These are phyloP conservation scores for Endocladia muricata DNA, from an alignment of 31 red algal genomes.

Conservation along the genomic window DNA sequence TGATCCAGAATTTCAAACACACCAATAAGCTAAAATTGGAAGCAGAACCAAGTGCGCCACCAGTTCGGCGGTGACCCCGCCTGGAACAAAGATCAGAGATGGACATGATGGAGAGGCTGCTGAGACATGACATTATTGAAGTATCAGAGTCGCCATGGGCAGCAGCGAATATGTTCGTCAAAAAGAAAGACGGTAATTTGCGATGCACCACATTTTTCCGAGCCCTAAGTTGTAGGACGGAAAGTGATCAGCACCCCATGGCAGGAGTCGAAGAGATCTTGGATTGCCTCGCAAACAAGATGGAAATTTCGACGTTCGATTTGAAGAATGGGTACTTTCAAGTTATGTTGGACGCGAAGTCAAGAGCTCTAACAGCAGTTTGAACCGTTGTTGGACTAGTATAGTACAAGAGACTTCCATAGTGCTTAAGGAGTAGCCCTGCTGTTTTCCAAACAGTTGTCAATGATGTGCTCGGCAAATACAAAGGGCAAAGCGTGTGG, in stretches of 20 bases:
- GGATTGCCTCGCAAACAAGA: too few species aligned
- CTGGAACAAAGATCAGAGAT: background rate
- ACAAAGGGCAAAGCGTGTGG: background rate
- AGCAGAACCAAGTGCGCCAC: background rate
- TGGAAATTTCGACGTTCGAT: background rate
- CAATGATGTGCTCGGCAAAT: constrained; percentile 11
- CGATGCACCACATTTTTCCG: background rate
- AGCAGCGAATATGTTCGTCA: background rate
- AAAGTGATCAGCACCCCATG: too few species aligned
- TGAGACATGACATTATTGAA: background rate
- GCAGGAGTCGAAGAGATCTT: too few species aligned
- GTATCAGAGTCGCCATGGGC: background rate
- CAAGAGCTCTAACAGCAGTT: background rate
- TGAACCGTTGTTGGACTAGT: background rate
- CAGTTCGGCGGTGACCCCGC: background rate
- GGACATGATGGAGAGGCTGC: background rate
- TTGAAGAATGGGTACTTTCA: background rate
- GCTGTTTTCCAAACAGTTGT: constrained; percentile 11
- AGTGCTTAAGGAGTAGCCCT: background rate
- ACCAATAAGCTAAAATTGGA: background rate
- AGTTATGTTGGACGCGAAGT: background rate
- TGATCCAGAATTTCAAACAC: background rate
- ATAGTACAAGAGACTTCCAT: constrained; percentile 19
- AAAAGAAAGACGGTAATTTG: background rate
- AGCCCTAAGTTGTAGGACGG: background rate